These are phyloP conservation scores for Didymosphaeria variabile DNA, from an alignment of 2,329 filamentous ascomycete species.

Conservation along the genomic window DNA sequence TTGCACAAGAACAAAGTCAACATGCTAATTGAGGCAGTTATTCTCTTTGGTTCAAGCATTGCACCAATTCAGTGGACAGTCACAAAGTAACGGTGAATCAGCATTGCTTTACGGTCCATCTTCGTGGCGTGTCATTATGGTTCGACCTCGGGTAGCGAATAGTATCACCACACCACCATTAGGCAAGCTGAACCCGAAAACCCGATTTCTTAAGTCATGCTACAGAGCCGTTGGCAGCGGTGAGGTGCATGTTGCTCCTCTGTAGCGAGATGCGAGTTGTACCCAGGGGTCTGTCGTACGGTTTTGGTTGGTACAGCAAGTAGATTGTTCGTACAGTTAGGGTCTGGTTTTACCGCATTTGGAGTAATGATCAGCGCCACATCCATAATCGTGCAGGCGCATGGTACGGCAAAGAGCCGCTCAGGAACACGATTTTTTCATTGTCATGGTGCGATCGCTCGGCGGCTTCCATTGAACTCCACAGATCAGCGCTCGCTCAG, in stretches of 20 bases:
- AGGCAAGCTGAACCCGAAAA: slow-evolving; percentile 1
- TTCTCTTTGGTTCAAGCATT: neutral
- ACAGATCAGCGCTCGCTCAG: slow-evolving; percentile 12
- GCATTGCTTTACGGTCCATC: neutral
- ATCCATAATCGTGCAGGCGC: slow-evolving; percentile 10
- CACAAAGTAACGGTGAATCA: neutral
- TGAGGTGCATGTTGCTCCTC: neutral
- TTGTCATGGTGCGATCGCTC: slow-evolving; percentile 8
- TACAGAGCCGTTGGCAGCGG: slow-evolving; percentile 1
- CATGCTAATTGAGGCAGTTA: neutral
- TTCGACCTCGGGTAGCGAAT: neutral
- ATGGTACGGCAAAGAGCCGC: slow-evolving; percentile 12
- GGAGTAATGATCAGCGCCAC: slow-evolving; percentile 13
- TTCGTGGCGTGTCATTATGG: neutral
- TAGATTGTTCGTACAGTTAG: slow-evolving; percentile 9
- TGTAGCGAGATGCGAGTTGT: neutral
- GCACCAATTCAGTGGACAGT: neutral
- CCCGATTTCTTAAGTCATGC: slow-evolving; percentile 4
- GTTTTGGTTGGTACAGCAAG: slow-evolving; percentile 10
- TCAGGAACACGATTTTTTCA: slow-evolving; percentile 11
- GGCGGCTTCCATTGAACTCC: slow-evolving; percentile 8
- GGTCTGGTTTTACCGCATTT: slow-evolving; percentile 7
- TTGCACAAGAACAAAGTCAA: neutral
- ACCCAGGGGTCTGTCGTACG: neutral
- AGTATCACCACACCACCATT: neutral